Evolutionary conservation across 805 yeast genomes (phyloP), one percentile per base, ranked within the genome.

Genomic region (Wickerhamia fluorescens): DNA sequence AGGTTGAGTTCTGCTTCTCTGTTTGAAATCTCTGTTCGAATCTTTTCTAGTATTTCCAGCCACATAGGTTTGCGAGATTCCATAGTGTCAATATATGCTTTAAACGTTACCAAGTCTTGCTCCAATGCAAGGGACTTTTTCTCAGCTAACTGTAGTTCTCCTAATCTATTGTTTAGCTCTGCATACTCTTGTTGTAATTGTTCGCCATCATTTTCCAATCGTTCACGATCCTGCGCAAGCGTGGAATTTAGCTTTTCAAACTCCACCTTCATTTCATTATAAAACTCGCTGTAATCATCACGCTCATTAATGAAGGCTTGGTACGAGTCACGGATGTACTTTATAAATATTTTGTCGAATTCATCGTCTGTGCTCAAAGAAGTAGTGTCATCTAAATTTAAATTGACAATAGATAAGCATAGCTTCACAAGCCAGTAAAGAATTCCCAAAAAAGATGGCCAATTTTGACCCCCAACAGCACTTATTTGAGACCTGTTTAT

Each of bases 401-500:
- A 31, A 35, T 52, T 39, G 35, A 49, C 42, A 22, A 59, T 31
- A 37, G 58, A 40, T 23, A 52, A 36, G 42, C 65, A 76, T 36
- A 75, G 62, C 38, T 74, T 73, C 4, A 80, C 75, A 25, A 87
- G 50, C 96, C 96, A 87, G 49, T 80, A 77, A 14, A 87, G 57
- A 71, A 88, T 73, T 1, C 92, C 95, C 23, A 87, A 52, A 40
- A 85, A 83, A 6, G 71, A 69, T 8, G 84, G 86, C 96, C 96
- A 87, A 40, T 76, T 77, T 27, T 80, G 76, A 3, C 95, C 94
- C 5, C 95, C 95, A 8, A 85, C 95, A 0, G 95, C 95, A 21
- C 87, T 75, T 21, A 87, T 78, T 48, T 85, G 94, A 1, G 92
- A 79, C 45, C 87, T 78, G 51, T 80, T 83, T 22, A 88, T 76